Conservation (phyloP, 1,284 basidiomycete genomes). For the Ceratobasidium papillatum region DNA sequence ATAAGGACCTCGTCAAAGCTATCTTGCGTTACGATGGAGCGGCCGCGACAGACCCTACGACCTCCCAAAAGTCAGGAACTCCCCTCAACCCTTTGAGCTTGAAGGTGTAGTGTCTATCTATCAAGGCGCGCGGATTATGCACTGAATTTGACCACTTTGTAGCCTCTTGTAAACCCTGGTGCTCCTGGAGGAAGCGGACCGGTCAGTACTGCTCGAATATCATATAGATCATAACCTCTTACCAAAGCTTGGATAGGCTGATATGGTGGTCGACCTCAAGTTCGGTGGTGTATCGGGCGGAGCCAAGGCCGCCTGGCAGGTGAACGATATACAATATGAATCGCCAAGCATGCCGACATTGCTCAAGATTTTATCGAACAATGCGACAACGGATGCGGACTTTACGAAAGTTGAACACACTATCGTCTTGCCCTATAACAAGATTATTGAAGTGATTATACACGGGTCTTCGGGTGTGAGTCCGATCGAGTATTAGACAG, state of each 20-base stretch:
- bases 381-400: constrained; percentile 14
- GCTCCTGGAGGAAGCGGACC: constrained; percentile 30
- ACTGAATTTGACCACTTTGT: neutral
- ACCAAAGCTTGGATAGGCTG: constrained; percentile 9
- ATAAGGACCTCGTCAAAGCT: constrained; percentile 8
- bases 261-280: neutral
- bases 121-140: neutral
- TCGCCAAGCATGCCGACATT: constrained; percentile 29
- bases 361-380: constrained; percentile 21
- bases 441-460: constrained; percentile 11
- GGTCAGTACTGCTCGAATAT: too few species aligned
- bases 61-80: constrained; percentile 46
- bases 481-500: neutral
- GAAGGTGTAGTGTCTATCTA: neutral
- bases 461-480: constrained; percentile 23
- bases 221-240: too few species aligned
- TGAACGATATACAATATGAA: constrained; percentile 19
- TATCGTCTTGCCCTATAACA: constrained; percentile 6
- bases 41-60: constrained; percentile 8
- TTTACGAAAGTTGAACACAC: constrained; percentile 18
- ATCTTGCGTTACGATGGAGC: constrained; percentile 23
- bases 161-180: constrained; percentile 31
- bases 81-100: constrained; percentile 37
- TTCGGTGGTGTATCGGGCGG: constrained; percentile 15
- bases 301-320: neutral